These are phyloP conservation scores for Zanthoxylum bungeanum DNA, from an alignment of 345 rosid genomes.

Conservation along the genomic window DNA sequence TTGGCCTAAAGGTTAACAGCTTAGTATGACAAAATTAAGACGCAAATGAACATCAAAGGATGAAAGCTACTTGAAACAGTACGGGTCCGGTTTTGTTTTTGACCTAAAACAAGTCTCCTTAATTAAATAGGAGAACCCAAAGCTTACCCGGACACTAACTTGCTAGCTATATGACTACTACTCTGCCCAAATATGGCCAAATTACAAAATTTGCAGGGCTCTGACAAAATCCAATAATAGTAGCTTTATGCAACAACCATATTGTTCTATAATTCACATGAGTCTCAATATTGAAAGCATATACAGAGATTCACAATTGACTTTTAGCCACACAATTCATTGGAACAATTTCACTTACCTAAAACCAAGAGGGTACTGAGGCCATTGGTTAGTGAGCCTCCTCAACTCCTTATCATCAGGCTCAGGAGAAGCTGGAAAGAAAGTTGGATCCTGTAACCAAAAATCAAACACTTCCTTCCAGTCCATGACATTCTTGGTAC, in stretches of 20 bases:
- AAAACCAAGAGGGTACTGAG: constrained; percentile 49
- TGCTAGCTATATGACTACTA: no score
- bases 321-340: not conserved
- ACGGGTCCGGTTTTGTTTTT: no score
- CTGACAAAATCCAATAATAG: not conserved
- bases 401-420: constrained; percentile 47
- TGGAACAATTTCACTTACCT: constrained; percentile 35
- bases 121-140: no score
- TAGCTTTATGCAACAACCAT: not conserved
- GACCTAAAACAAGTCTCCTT: no score
- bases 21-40: not conserved
- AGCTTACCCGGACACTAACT: no score
- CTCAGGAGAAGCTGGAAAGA: constrained; percentile 56
- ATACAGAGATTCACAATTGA: not conserved
- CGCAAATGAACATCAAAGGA: not conserved
- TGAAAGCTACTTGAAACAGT: not conserved
- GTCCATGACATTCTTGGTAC: constrained; percentile 87
- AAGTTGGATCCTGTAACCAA: constrained; percentile 49
- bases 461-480: constrained; percentile 93
- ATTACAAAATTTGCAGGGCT: not conserved
- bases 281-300: not conserved
- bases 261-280: not conserved
- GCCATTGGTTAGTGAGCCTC: constrained; percentile 71
- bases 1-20: not conserved
- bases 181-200: not conserved